phyloP scores from a whole-genome alignment of 371 early-diverging fungal genomes.

The Lichtheimia hyalospora region DNA sequence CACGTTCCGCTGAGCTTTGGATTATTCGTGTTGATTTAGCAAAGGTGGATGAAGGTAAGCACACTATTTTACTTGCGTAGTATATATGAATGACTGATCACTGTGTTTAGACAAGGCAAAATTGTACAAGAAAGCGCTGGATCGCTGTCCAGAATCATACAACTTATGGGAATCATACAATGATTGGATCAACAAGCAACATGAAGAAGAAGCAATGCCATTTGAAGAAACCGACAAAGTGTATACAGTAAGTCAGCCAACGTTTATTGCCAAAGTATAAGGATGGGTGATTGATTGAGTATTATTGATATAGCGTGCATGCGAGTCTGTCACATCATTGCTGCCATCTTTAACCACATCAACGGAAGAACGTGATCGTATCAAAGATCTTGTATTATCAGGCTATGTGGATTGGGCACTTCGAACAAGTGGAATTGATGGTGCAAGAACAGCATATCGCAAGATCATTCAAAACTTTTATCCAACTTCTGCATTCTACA shows the following conservation, averaged over 20 bases:
- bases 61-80: no score
- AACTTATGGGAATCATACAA: conserved; percentile 50
- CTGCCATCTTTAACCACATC: conserved; percentile 48
- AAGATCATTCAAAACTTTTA: conserved; percentile 55
- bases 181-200: conserved; percentile 24
- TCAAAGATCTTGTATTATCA: conserved; percentile 46
- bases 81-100: no score
- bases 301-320: conserved; percentile 32
- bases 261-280: not conserved
- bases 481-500: conserved; percentile 61
- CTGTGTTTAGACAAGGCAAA: not conserved
- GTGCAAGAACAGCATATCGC: conserved; percentile 51
- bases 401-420: conserved; percentile 53
- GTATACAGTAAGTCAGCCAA: conserved; percentile 23
- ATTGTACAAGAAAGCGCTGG: conserved; percentile 34
- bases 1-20: conserved; percentile 45
- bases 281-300: conserved; percentile 2
- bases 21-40: conserved; percentile 26
- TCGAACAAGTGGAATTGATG: conserved; percentile 46
- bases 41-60: conserved; percentile 9
- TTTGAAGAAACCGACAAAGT: conserved; percentile 29
- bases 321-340: conserved; percentile 40
- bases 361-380: conserved; percentile 40
- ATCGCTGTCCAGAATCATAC: conserved; percentile 35
- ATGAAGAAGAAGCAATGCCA: conserved; percentile 7